Percentiles rank a stretch among this genome's conserved stretches.
Evolutionary conservation across 176 grass and related monocot genomes (phyloP).

Genomic region (Aechmea fasciata): DNA sequence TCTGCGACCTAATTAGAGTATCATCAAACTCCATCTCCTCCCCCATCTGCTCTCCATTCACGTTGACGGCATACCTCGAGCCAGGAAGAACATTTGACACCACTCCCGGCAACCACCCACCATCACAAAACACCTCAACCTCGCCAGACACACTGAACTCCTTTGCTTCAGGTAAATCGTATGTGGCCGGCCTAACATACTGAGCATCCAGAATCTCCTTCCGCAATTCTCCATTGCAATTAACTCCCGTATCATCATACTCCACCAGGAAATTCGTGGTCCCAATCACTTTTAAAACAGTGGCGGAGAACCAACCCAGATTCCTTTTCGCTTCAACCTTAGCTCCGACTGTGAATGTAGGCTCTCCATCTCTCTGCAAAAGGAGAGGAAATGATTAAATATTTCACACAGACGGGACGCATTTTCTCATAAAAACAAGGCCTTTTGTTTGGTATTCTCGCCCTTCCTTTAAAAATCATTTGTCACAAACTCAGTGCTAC

Average conservation of each 20-base stretch:
- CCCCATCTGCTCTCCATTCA: constrained; percentile 5
- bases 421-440: too few relatives aligned
- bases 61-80: constrained; percentile 15
- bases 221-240: neutral
- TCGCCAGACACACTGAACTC: constrained; percentile 15
- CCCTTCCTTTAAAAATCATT: too few relatives aligned
- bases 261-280: constrained; percentile 31
- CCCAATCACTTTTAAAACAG: constrained; percentile 22
- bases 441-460: too few relatives aligned
- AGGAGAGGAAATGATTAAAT: neutral
- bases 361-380: neutral
- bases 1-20: constrained; percentile 28
- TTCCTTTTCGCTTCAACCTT: constrained; percentile 46
- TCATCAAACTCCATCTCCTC: constrained; percentile 13
- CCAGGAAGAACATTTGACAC: constrained; percentile 12
- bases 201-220: constrained; percentile 46
- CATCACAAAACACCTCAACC: constrained; percentile 39
- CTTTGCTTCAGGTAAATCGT: neutral
- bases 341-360: constrained; percentile 23
- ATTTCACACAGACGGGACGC: too few relatives aligned
- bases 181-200: constrained; percentile 33
- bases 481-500: too few relatives aligned
- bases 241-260: constrained; percentile 31
- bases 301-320: constrained; percentile 47
- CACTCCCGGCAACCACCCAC: constrained; percentile 34